Percentiles rank a stretch among this genome's conserved stretches.
Evolutionary conservation across 2,329 filamentous ascomycete species (phyloP).

Genomic region (Aspergillus floridensis): DNA sequence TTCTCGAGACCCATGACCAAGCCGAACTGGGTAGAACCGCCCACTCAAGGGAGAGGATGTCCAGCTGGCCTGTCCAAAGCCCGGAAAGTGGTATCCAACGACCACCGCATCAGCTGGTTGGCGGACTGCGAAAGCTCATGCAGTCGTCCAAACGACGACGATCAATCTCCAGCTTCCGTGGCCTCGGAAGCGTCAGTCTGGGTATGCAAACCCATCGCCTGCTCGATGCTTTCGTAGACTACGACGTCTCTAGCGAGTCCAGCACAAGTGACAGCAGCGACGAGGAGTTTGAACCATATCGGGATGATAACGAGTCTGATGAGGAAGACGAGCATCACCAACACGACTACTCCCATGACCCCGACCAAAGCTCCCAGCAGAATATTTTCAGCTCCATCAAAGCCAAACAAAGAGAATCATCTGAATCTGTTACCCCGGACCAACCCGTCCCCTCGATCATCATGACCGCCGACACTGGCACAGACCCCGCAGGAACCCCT

Average conservation of each 20-base stretch:
- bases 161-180: slow-evolving; percentile 48
- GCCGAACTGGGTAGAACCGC: slow-evolving; percentile 17
- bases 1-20: slow-evolving; percentile 15
- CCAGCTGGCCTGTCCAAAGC: slow-evolving; percentile 55
- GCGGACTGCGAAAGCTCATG: slow-evolving; percentile 62
- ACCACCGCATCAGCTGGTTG: slow-evolving; percentile 48
- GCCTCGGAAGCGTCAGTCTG: slow-evolving; percentile 60
- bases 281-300: slow-evolving; percentile 43
- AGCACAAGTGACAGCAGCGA: slow-evolving; percentile 45
- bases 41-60: slow-evolving; percentile 40
- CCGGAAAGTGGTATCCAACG: slow-evolving; percentile 48
- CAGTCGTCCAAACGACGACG: slow-evolving; percentile 56
- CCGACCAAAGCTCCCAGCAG: not conserved
- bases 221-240: slow-evolving; percentile 58
- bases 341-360: not conserved
- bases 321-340: slow-evolving; percentile 16
- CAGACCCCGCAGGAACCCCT: slow-evolving; percentile 22
- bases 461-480: slow-evolving; percentile 20
- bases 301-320: slow-evolving; percentile 36
- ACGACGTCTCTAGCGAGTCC: slow-evolving; percentile 45
- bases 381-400: not conserved
- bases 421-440: not conserved
- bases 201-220: slow-evolving; percentile 75
- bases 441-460: slow-evolving; percentile 27
- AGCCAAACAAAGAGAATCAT: not conserved